Conservation (phyloP, 768 basidiomycete genomes). For the Naganishia vishniacii region DNA sequence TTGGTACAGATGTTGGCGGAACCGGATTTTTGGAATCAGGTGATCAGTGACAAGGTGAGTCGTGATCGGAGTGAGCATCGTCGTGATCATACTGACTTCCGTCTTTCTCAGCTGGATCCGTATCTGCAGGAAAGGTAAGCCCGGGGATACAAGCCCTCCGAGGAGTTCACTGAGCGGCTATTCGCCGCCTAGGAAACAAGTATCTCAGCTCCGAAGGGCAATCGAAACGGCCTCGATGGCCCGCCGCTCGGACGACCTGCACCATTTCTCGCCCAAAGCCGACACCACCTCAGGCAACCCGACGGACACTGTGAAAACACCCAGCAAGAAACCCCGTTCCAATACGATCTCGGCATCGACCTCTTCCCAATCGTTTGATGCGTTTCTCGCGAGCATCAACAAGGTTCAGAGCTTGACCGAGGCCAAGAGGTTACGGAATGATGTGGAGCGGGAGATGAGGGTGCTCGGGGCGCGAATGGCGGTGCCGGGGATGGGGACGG, state of each 20-base stretch:
- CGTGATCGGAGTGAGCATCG: neutral
- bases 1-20: slow-evolving; percentile 88
- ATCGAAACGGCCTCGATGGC: slow-evolving; percentile 28
- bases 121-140: slow-evolving; percentile 65
- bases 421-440: slow-evolving; percentile 82
- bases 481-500: slow-evolving; percentile 38
- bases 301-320: too few species aligned
- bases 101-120: slow-evolving; percentile 56
- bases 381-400: slow-evolving; percentile 78
- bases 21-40: slow-evolving; percentile 96
- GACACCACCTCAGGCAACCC: slow-evolving; percentile 18
- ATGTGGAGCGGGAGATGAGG: slow-evolving; percentile 84
- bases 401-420: slow-evolving; percentile 77
- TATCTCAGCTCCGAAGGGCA: slow-evolving; percentile 36
- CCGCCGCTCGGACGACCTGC: slow-evolving; percentile 11
- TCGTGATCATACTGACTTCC: neutral
- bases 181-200: slow-evolving; percentile 40
- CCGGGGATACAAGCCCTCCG: too few species aligned
- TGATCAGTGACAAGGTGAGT: slow-evolving; percentile 68
- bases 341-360: slow-evolving; percentile 69
- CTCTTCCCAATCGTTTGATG: slow-evolving; percentile 76
- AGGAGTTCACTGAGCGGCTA: too few species aligned
- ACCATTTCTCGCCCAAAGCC: slow-evolving; percentile 29
- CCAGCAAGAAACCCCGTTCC: neutral
- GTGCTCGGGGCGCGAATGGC: slow-evolving; percentile 52